Evolutionary conservation across 2,329 filamentous ascomycete genomes (phyloP), one percentile per base, ranked within the genome.

Genomic region (Cordyceps cateniannulata): DNA sequence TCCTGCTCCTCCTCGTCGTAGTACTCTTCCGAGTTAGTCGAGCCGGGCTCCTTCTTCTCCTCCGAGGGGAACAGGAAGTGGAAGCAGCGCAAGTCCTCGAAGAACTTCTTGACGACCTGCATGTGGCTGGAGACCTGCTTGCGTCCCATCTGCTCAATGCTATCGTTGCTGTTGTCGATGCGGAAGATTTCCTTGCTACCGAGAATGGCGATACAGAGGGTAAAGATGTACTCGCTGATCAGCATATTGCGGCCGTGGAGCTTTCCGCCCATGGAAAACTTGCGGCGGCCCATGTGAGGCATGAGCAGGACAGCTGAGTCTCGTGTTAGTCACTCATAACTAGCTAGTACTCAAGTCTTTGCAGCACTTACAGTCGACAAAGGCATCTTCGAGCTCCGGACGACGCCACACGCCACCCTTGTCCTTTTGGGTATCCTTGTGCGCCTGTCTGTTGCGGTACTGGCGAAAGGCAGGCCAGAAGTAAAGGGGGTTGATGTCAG

Each of bases 51-150:
- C 67, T 80, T 82, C 70, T 83, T 81, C 56, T 81, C 77, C 61
- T 80, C 77, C 7, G 80, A 80, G 44, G 77, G 77, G 66, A 87
- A 87, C 63, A 87, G 78, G 67, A 85, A 84, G 68, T 86, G 82
- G 66, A 84, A 87, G 70, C 82, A 85, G 48, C 83, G 80, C 64
- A 88, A 77, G 59, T 82, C 80, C 60, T 80, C 78, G 65, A 89
- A 83, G 69, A 88, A 87, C 56, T 83, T 83, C 74, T 88, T 88
- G 60, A 88, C 75, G 16, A 89, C 86, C 69, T 89, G 86, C 68
- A 89, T 88, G 68, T 89, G 86, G 68, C 85, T 88, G 2, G 85
- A 88, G 5, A 89, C 84, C 67, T 87, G 85, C 70, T 89, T 89
- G 61, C 84, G 77, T 63, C 79, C 76, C 70, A 81, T 79, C 61